Percentiles rank a stretch among this genome's conserved stretches.
These are phyloP conservation scores for Gnomoniopsis smithogilvyi DNA, from an alignment of 2,329 filamentous ascomycete genomes.

Conservation along the genomic window DNA sequence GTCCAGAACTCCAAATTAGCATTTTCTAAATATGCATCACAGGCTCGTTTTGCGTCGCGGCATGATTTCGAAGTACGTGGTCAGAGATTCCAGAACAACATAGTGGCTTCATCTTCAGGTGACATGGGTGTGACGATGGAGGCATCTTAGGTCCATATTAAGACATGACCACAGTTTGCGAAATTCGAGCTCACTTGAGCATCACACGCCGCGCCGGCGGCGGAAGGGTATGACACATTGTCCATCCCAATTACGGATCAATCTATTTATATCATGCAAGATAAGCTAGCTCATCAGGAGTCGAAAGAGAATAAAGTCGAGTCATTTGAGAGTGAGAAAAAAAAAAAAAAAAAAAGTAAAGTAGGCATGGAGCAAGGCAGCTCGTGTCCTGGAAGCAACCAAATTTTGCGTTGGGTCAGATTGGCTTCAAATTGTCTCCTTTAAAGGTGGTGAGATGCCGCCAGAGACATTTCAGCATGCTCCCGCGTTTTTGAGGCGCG, in stretches of 20 bases:
- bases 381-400: slow-evolving; percentile 29
- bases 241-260: neutral
- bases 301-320: neutral
- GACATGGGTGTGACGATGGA: too few species aligned
- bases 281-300: neutral
- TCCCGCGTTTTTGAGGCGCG: slow-evolving; percentile 45
- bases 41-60: neutral
- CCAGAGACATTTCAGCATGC: slow-evolving; percentile 64
- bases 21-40: neutral
- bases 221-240: neutral
- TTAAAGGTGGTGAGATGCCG: slow-evolving; percentile 59
- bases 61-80: neutral
- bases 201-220: neutral
- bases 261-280: neutral
- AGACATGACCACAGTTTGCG: too few species aligned
- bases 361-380: slow-evolving; percentile 25
- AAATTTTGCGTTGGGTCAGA: slow-evolving; percentile 53
- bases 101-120: neutral
- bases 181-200: neutral
- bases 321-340: slow-evolving; percentile 23
- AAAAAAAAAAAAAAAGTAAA: slow-evolving; percentile 25
- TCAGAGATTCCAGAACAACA: neutral
- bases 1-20: too few species aligned
- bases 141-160: too few species aligned
- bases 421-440: slow-evolving; percentile 59